Evolutionary conservation across 164 flowering plant genomes (phyloP).

Genomic region (Magnolia sinica): DNA sequence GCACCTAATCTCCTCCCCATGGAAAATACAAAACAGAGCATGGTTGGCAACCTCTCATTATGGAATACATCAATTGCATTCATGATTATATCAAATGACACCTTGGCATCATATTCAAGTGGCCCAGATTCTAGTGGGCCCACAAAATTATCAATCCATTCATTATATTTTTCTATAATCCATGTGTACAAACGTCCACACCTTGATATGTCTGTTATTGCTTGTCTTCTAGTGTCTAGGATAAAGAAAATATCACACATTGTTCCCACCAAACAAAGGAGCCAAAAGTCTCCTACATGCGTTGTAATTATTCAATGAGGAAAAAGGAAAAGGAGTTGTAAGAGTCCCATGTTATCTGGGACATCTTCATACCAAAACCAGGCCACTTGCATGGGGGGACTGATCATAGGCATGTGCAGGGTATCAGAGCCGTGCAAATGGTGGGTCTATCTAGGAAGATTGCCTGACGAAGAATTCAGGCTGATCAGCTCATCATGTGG

Average conservation of each 20-base stretch:
- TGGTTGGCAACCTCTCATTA: background rate
- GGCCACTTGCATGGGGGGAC: too few species aligned
- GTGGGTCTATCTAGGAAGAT: too few species aligned
- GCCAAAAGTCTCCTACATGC: background rate
- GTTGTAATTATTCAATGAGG: background rate
- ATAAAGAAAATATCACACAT: background rate
- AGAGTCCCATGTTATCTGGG: background rate
- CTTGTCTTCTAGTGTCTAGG: background rate
- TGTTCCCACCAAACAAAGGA: background rate
- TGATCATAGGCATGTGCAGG: too few species aligned
- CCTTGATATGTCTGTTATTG: background rate
- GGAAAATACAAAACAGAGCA: background rate
- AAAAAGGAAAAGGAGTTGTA: background rate
- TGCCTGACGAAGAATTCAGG: too few species aligned
- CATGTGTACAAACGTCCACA: too few species aligned
- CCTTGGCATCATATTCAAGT: background rate
- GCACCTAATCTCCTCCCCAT: background rate
- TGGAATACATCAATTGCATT: background rate
- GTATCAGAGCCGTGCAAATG: too few species aligned
- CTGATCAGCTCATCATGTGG: too few species aligned
- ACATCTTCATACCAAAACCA: background rate
- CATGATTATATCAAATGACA: background rate
- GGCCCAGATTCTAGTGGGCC: background rate
- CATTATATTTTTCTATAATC: background rate
- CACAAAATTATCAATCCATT: background rate